phyloP scores from a whole-genome alignment of 768 basidiomycete species.

The Austroboletus festivus region DNA sequence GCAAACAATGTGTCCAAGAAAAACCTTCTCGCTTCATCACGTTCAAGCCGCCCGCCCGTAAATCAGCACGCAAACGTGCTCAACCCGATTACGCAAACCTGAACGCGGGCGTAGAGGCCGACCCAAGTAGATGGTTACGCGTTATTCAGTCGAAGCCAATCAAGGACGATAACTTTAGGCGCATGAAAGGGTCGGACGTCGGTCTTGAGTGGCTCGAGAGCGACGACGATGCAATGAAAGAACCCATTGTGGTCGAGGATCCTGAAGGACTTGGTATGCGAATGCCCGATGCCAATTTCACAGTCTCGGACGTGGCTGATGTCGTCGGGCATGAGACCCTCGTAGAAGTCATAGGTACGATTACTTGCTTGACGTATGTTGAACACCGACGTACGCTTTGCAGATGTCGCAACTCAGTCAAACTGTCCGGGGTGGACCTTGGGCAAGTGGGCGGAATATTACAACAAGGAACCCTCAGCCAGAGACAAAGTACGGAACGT shows the following conservation, averaged over 20 bases:
- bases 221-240: constrained; percentile 70
- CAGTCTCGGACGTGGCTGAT: constrained; percentile 77
- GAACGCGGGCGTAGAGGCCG: constrained; percentile 60
- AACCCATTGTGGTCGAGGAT: constrained; percentile 77
- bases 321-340: constrained; percentile 74
- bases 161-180: constrained; percentile 58
- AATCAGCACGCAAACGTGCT: constrained; percentile 72
- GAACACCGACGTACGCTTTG: constrained; percentile 1
- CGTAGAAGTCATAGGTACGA: constrained; percentile 88
- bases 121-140: constrained; percentile 60
- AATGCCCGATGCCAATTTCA: constrained; percentile 72
- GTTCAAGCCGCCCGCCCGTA: constrained; percentile 73
- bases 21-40: constrained; percentile 66
- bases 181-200: constrained; percentile 67
- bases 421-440: constrained; percentile 86
- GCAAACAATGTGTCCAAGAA: constrained; percentile 55
- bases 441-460: constrained; percentile 88
- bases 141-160: constrained; percentile 68
- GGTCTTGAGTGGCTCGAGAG: constrained; percentile 70
- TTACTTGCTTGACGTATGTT: not conserved
- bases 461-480: constrained; percentile 57
- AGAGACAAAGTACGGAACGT: constrained; percentile 92
- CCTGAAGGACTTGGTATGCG: constrained; percentile 87
- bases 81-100: constrained; percentile 79
- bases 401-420: constrained; percentile 88